phyloP scores from a whole-genome alignment of 163 green algal genomes.

The Chloromonas sp. region DNA sequence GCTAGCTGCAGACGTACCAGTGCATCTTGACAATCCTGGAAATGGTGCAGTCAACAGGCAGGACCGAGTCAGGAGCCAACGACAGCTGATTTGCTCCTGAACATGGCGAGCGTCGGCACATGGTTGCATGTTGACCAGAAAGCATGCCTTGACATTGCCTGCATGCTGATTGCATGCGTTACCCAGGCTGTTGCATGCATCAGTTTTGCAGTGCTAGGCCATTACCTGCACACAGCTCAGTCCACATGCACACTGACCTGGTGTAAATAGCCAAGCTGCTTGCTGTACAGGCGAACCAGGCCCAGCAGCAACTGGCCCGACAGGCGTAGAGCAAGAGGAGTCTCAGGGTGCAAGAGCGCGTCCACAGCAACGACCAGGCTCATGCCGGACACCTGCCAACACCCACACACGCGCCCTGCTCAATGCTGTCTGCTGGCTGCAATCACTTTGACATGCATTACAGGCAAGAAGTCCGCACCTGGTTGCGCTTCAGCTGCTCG shows the following conservation, averaged over 20 bases:
- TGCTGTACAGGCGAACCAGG: conserved; percentile 85
- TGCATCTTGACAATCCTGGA: conserved; percentile 73
- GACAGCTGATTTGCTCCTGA: too few species aligned
- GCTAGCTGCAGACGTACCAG: conserved; percentile 61
- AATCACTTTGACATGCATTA: background rate
- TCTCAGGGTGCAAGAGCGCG: conserved; percentile 86
- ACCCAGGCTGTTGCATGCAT: too few species aligned
- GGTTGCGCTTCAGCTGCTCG: conserved; percentile 68
- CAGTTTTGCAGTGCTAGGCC: too few species aligned
- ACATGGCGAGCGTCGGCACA: too few species aligned
- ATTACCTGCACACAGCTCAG: background rate
- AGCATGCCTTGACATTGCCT: too few species aligned
- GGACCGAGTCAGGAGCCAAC: too few species aligned
- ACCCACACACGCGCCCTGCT: background rate
- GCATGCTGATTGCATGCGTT: too few species aligned
- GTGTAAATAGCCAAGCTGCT: conserved; percentile 81
- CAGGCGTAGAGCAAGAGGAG: conserved; percentile 85
- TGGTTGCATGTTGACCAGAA: too few species aligned
- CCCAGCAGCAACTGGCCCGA: conserved; percentile 92
- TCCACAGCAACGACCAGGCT: conserved; percentile 59
- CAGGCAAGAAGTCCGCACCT: conserved; percentile 59
- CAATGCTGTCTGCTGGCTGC: background rate
- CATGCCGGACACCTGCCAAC: conserved; percentile 25
- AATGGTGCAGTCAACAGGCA: too few species aligned
- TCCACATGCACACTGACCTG: conserved; percentile 9